phyloP scores from a whole-genome alignment of 495 filamentous ascomycete species.

The Penicillium odoratum region DNA sequence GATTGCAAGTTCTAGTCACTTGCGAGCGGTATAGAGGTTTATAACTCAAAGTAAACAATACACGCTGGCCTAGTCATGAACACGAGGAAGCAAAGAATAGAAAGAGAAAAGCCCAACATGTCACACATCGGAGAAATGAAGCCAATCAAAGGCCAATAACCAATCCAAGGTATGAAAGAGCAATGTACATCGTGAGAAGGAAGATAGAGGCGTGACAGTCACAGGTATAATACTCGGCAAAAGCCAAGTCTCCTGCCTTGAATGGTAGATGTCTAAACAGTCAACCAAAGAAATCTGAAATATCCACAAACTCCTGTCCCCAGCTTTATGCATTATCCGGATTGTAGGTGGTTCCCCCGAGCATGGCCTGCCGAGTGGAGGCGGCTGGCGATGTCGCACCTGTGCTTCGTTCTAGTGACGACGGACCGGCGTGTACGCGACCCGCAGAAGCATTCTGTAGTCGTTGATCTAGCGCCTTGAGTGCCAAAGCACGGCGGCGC shows the following conservation, averaged over 20 bases:
- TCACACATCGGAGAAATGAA: constrained; percentile 5
- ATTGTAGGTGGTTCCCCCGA: constrained; percentile 69
- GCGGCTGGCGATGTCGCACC: constrained; percentile 34
- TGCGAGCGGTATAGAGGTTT: constrained; percentile 11
- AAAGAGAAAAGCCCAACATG: constrained; percentile 1
- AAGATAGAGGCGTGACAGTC: not conserved
- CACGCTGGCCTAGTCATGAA: constrained; percentile 1
- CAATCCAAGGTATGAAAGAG: constrained; percentile 4
- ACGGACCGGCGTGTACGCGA: constrained; percentile 31
- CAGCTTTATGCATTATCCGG: constrained; percentile 56
- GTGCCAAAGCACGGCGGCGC: constrained; percentile 79
- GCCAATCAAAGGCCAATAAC: not conserved
- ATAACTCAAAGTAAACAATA: not conserved
- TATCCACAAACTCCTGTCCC: constrained; percentile 1
- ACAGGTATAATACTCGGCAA: not conserved
- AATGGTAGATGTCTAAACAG: constrained; percentile 20
- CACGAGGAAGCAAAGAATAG: not conserved
- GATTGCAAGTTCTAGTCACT: not conserved
- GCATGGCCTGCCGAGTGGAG: constrained; percentile 44
- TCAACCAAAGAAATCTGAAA: constrained; percentile 5
- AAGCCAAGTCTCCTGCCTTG: not conserved
- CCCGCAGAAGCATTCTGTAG: constrained; percentile 75
- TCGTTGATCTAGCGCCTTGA: constrained; percentile 90
- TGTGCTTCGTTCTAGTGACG: constrained; percentile 44
- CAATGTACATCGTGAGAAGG: constrained; percentile 20